Evolutionary conservation across 768 basidiomycete genomes (phyloP).

Genomic region (Rhodotorula diobovata): DNA sequence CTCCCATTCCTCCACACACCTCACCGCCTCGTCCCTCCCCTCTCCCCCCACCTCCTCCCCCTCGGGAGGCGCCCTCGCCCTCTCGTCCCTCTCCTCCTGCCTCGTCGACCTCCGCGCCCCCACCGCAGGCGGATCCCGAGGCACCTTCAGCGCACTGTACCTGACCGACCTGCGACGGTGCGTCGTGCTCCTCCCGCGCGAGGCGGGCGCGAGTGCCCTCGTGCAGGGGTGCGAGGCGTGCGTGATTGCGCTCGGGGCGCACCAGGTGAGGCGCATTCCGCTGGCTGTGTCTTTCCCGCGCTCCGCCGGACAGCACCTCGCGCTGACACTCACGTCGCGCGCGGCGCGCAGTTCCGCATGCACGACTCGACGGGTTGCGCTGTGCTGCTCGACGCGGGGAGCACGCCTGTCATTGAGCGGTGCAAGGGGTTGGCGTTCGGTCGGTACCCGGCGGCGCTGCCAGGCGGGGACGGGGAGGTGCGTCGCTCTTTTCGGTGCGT

Average conservation of each 20-base stretch:
- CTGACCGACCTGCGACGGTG: slow-evolving; percentile 59
- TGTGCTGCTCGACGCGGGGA: slow-evolving; percentile 63
- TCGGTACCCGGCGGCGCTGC: slow-evolving; percentile 54
- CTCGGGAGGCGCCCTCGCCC: slow-evolving; percentile 52
- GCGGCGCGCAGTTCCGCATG: slow-evolving; percentile 68
- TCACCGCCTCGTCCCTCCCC: slow-evolving; percentile 13
- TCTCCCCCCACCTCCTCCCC: slow-evolving; percentile 36
- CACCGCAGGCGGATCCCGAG: background rate
- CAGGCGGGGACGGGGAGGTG: background rate
- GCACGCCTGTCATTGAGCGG: slow-evolving; percentile 76
- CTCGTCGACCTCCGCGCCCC: slow-evolving; percentile 57
- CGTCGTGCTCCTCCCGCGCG: slow-evolving; percentile 61
- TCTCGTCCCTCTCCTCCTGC: slow-evolving; percentile 64
- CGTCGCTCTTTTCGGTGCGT: background rate
- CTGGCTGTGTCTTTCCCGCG: background rate
- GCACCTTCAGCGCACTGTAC: slow-evolving; percentile 60
- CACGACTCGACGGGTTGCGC: slow-evolving; percentile 64
- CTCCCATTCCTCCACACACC: background rate
- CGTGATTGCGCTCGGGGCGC: slow-evolving; percentile 66
- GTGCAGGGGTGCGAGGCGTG: slow-evolving; percentile 63
- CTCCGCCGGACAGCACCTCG: no score
- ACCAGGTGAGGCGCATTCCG: slow-evolving; percentile 59
- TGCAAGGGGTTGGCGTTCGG: slow-evolving; percentile 63
- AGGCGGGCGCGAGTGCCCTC: slow-evolving; percentile 66
- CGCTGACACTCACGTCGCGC: no score